Conservation (phyloP, 202 grass and related monocot species). For the Eragrostis tef region DNA sequence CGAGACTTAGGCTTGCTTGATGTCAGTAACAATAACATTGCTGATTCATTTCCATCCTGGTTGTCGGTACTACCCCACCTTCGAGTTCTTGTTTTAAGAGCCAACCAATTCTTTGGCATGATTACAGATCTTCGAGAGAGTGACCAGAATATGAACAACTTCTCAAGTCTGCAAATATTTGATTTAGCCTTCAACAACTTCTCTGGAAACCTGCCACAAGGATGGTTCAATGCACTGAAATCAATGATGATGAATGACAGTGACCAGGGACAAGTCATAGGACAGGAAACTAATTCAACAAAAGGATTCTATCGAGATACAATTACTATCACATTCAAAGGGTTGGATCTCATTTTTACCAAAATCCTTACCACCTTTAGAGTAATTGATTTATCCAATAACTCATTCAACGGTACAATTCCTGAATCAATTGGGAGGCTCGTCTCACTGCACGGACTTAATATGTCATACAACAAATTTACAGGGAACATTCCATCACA, state of each 20-base stretch:
- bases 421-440: conserved; percentile 55
- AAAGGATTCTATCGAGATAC: conserved; percentile 45
- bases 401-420: conserved; percentile 55
- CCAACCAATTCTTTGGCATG: conserved; percentile 39
- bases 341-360: conserved; percentile 1
- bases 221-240: conserved; percentile 40
- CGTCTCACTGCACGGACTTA: conserved; percentile 40
- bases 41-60: conserved; percentile 55
- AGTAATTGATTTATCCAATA: conserved; percentile 62
- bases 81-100: conserved; percentile 38
- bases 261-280: neutral
- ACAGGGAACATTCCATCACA: conserved; percentile 46
- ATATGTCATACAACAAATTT: conserved; percentile 55
- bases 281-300: neutral
- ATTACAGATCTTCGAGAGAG: neutral
- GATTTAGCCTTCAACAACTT: conserved; percentile 55
- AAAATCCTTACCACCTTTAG: conserved; percentile 49
- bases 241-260: conserved; percentile 39
- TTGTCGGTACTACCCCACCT: conserved; percentile 9
- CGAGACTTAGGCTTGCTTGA: conserved; percentile 47
- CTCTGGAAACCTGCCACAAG: conserved; percentile 12
- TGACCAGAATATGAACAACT: neutral
- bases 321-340: conserved; percentile 44
- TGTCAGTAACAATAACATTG: conserved; percentile 55
- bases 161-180: conserved; percentile 51